Conservation (phyloP, 2,329 filamentous ascomycete species). For the Aspergillus ochraceus region DNA sequence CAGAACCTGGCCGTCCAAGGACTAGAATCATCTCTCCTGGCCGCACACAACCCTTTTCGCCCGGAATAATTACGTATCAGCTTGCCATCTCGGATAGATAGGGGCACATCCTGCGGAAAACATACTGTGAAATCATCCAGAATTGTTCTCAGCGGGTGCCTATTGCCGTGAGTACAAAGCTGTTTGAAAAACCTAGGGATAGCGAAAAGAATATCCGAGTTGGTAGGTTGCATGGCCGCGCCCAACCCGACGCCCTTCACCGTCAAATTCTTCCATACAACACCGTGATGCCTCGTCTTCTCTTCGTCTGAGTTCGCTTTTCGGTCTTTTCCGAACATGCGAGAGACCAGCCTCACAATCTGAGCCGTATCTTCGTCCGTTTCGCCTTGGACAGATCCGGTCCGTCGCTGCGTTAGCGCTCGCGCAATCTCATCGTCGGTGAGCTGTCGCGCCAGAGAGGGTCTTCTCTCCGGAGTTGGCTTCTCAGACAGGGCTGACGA, state of each 20-base stretch:
- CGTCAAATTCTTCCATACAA: constrained; percentile 69
- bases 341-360: constrained; percentile 58
- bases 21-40: constrained; percentile 43
- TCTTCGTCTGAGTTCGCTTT: constrained; percentile 68
- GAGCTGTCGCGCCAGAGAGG: constrained; percentile 3
- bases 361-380: constrained; percentile 32
- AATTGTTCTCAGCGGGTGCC: constrained; percentile 61
- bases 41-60: constrained; percentile 38
- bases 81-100: neutral
- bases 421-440: constrained; percentile 19
- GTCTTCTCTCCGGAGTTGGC: neutral
- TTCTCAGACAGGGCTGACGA: neutral
- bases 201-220: constrained; percentile 56
- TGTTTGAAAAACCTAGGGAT: constrained; percentile 50
- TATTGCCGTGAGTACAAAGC: constrained; percentile 34
- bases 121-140: constrained; percentile 60
- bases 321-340: constrained; percentile 67
- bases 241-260: constrained; percentile 70
- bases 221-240: constrained; percentile 59
- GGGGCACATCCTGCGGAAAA: neutral
- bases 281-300: constrained; percentile 67
- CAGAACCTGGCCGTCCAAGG: constrained; percentile 43
- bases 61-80: neutral
- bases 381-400: constrained; percentile 18
- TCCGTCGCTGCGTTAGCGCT: constrained; percentile 29